Base-by-base conservation (phyloP, 1,284 basidiomycete species). In the Tylopilus orsonianus region DNA sequence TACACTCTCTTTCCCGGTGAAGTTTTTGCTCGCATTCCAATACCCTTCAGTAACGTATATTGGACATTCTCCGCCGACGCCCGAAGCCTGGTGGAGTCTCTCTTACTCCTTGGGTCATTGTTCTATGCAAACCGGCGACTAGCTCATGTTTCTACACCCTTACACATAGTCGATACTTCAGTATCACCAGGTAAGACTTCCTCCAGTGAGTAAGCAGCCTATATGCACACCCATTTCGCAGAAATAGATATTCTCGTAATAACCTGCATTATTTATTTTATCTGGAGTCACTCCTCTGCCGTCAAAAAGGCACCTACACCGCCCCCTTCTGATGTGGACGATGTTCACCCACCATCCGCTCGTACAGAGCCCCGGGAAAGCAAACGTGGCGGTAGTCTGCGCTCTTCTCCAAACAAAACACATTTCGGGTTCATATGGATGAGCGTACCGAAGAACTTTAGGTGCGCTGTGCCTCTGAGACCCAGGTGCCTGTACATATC, bases 391-490 rank as follows among this genome's bases (percentile, higher is more conserved):
- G 55, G 58, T 48, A 38, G 63, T 53, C 48, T 59, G 50, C 54
- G 62, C 44, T 57, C 41, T 41, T 44, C 56, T 37, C 56, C 61
- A 16, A 72, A 67, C 51, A 78, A 75, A 66, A 66, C 70, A n/a
- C 75, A 79, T 53, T 80, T 81, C 54, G 80, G 83, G 29, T 87
- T 83, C 61, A 75, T 91, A 26, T 91, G 87, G 87, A 91, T 91
- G 89, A 87, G 89, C n/a, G 87, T 90, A 8, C 85, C 87, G 0
- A 89, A 90, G 66, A 90, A 91, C 59, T 92, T 89, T 61, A 75
- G 88, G 88, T 87, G 53, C 24, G 71, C 26, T 44, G 24, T 44
- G 13, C n/a, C 20, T 10, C 16, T 19, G 46, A 16, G 19, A 30
- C n/a, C n/a, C n/a, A n/a, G n/a, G n/a, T n/a, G n/a, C 41, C 20